Conservation (phyloP, 2,329 filamentous ascomycete species). For the Botrytis paeoniae region DNA sequence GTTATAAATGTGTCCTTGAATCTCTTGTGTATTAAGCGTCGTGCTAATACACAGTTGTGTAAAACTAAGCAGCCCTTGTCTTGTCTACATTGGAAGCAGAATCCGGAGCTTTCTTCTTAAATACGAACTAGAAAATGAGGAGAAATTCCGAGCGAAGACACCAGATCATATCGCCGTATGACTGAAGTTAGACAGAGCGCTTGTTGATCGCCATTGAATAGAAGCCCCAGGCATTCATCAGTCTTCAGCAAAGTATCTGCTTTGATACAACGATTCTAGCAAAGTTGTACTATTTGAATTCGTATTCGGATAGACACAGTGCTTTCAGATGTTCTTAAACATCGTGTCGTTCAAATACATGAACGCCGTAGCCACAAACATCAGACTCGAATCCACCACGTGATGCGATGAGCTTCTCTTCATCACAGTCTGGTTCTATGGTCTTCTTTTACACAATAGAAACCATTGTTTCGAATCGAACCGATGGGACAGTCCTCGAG, state of each 20-base stretch:
- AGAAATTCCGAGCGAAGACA: background rate
- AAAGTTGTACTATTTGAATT: background rate
- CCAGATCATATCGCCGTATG: background rate
- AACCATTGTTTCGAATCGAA: background rate
- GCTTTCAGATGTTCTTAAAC: background rate
- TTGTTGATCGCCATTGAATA: background rate
- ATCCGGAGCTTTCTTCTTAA: background rate
- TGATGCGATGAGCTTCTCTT: background rate
- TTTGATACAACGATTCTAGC: background rate
- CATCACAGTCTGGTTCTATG: background rate
- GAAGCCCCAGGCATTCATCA: too few species aligned
- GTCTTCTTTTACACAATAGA: background rate
- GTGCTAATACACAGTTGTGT: background rate
- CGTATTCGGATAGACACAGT: background rate
- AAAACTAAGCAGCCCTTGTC: background rate
- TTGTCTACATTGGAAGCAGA: too few species aligned
- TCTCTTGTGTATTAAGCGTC: background rate
- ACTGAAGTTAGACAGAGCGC: background rate
- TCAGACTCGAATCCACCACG: background rate
- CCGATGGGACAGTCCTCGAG: accelerated
- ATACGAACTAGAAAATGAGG: background rate
- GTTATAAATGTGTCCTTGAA: background rate
- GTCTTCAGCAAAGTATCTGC: background rate
- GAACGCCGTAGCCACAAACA: background rate
- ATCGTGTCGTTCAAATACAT: background rate